Evolutionary conservation across 306 rosid species (phyloP).

Genomic region (Heteromeles arbutifolia): DNA sequence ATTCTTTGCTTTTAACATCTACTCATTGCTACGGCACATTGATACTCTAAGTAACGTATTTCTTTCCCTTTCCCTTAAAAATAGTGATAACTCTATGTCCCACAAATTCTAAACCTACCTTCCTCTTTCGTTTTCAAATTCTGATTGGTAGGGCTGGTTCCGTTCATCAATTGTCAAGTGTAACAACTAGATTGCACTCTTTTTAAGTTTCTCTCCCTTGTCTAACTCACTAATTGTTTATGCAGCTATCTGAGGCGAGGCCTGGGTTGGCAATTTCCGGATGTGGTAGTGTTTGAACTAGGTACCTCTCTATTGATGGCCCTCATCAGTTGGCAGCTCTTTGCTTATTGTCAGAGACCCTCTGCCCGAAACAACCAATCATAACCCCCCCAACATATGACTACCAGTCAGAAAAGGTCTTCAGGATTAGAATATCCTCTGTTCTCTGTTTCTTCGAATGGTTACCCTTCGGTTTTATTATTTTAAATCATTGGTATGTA

Average conservation of each 20-base stretch:
- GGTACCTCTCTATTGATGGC: conserved; percentile 86
- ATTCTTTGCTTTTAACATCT: background rate
- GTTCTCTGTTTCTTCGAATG: background rate
- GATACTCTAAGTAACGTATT: background rate
- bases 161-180: background rate
- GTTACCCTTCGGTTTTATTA: background rate
- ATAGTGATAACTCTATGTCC: background rate
- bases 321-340: conserved; percentile 84
- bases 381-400: background rate
- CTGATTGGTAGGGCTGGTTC: background rate
- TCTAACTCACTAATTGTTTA: conserved; percentile 13
- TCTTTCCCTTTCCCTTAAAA: background rate
- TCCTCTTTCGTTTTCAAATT: background rate
- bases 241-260: conserved; percentile 90
- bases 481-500: background rate
- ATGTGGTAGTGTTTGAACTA: conserved; percentile 91
- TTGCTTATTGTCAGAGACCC: conserved; percentile 90
- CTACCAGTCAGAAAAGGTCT: background rate
- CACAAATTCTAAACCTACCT: background rate
- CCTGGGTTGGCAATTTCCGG: conserved; percentile 83
- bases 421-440: background rate
- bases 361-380: conserved; percentile 36
- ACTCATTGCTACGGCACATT: background rate
- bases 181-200: background rate
- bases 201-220: background rate